Percentiles rank a stretch among this genome's conserved stretches.
Conservation (phyloP, 148 eudicot genomes). For the Rhododendron ferrugineum region DNA sequence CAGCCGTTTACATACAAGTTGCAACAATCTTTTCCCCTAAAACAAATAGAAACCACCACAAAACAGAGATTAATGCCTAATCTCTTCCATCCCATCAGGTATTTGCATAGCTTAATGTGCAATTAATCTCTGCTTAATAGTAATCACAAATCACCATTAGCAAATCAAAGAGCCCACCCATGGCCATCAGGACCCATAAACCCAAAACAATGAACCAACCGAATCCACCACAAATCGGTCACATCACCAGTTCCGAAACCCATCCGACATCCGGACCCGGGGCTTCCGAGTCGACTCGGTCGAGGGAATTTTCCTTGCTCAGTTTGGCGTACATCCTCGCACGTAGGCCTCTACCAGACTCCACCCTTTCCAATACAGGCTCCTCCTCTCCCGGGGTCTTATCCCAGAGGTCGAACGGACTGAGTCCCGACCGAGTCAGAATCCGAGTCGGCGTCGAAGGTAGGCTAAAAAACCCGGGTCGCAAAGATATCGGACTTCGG, state of each 20-base stretch:
- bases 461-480: too few relatives aligned
- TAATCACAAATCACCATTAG: neutral
- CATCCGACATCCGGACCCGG: neutral
- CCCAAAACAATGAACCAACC: neutral
- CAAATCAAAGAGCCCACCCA: neutral
- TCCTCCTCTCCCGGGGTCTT: too few relatives aligned
- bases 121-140: neutral
- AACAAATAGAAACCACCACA: neutral
- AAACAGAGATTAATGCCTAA: neutral
- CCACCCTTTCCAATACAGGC: too few relatives aligned
- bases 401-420: too few relatives aligned
- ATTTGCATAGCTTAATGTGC: neutral
- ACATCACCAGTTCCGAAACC: neutral
- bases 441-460: too few relatives aligned
- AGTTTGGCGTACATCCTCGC: too few relatives aligned
- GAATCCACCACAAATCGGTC: neutral
- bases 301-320: too few relatives aligned
- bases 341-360: too few relatives aligned
- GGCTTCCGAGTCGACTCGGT: neutral
- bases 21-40: too few relatives aligned
- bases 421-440: too few relatives aligned
- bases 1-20: too few relatives aligned
- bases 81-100: neutral
- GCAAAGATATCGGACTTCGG: neutral
- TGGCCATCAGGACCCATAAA: too few relatives aligned